Evolutionary conservation across 495 filamentous ascomycete genomes (phyloP), one percentile per base, ranked within the genome.

Genomic region (Xylaria intraflava): DNA sequence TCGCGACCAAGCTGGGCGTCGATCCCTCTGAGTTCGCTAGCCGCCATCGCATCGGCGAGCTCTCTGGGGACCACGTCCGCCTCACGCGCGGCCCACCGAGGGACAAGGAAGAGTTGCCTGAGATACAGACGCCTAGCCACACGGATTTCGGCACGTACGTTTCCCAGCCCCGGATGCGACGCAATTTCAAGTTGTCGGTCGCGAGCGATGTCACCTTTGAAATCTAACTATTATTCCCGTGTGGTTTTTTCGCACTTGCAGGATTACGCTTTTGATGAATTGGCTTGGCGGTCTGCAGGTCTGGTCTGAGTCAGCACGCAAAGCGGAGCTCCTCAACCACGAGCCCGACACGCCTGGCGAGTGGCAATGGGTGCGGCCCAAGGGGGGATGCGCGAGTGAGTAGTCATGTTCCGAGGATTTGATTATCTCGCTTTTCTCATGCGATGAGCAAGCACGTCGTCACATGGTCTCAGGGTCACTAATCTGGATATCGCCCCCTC

Each of bases 351-450:
- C 51, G 0, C 68, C 72, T 12, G 72, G 74, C 17, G 67, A 77
- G 26, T 86, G 83, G 83, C 57, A 69, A 2, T 85, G 79, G 62
- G 81, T 88, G 12, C 67, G 72, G 27, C 83, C 84, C 0, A 58
- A 83, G 12, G 72, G 69, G 3, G 79, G 81, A 0, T 77, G 79
- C 46, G 75, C 74, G 8, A 79, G 51, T 54, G 9, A 54, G 51
- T 54, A 26, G n/a, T n/a, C n/a, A n/a, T n/a, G n/a, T n/a, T n/a
- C n/a, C n/a, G n/a, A n/a, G n/a, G n/a, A n/a, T n/a, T n/a, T n/a
- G n/a, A n/a, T 17, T 17, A 2, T 33, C 31, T 12, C 2, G 2
- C 40, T 30, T 8, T 26, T 24, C 39, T 31, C 16, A 29, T 29
- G 4, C 27, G 27, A 29, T 4, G 4, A 29, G 9, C 27, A 29